These are phyloP conservation scores for Croton setiger DNA, from an alignment of 441 rosid species.

Conservation along the genomic window DNA sequence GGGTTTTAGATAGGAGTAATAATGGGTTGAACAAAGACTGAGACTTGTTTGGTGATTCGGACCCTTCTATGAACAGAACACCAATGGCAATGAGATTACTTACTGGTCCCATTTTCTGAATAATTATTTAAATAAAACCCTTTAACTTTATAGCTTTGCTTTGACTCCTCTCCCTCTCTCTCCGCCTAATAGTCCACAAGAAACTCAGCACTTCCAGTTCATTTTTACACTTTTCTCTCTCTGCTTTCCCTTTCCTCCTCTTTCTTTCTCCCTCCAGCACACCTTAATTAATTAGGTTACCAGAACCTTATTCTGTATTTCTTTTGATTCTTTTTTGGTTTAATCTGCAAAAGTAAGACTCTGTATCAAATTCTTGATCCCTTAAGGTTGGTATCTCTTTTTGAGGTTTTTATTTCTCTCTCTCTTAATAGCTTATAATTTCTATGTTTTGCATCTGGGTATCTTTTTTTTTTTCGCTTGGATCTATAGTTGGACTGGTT, in stretches of 20 bases:
- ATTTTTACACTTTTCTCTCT: constrained; percentile 8
- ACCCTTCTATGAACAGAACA: background rate
- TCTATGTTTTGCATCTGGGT: constrained; percentile 30
- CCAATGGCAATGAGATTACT: background rate
- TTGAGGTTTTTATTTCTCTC: constrained; percentile 4
- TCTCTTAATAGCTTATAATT: constrained; percentile 15
- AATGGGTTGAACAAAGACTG: too few relatives aligned
- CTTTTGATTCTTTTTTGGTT: background rate
- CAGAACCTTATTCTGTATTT: constrained; percentile 16
- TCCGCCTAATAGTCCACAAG: constrained; percentile 28
- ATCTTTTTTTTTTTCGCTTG: constrained; percentile 17
- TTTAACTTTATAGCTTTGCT: constrained; percentile 22
- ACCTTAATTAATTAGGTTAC: background rate
- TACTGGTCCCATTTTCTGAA: background rate
- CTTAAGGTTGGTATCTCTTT: constrained; percentile 27
- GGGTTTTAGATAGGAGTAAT: too few relatives aligned
- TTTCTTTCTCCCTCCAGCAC: constrained; percentile 16
- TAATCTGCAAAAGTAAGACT: constrained; percentile 16
- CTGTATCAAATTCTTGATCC: constrained; percentile 18
- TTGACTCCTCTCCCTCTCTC: constrained; percentile 23
- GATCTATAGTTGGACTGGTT: constrained; percentile 37
- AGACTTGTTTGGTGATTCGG: background rate
- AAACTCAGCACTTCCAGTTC: constrained; percentile 20
- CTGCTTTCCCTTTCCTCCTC: background rate
- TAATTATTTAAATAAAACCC: background rate